phyloP scores from a whole-genome alignment of 495 filamentous ascomycete species.

The Rostrohypoxylon terebratum region DNA sequence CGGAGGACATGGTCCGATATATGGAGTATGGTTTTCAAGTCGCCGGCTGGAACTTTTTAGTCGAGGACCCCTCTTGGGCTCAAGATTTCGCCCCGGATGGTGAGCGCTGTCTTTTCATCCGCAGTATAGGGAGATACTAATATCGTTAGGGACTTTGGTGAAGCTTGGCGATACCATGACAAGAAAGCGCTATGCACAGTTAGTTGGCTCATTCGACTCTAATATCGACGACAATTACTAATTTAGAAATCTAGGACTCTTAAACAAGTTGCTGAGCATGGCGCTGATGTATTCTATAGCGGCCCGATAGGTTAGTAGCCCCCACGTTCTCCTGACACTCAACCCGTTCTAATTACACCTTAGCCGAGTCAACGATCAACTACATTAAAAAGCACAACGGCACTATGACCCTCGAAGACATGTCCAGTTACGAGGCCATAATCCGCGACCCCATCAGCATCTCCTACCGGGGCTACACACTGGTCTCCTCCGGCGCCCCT shows the following conservation, averaged over 20 bases:
- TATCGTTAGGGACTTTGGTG: slow-evolving; percentile 60
- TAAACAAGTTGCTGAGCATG: slow-evolving; percentile 75
- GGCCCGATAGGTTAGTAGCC: slow-evolving; percentile 63
- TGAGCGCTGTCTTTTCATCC: slow-evolving; percentile 15
- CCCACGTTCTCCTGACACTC: not conserved
- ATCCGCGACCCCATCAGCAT: slow-evolving; percentile 72
- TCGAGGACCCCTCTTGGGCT: slow-evolving; percentile 80
- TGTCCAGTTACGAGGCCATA: slow-evolving; percentile 74
- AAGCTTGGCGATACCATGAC: slow-evolving; percentile 80
- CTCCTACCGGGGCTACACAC: slow-evolving; percentile 74
- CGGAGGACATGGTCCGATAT: slow-evolving; percentile 74
- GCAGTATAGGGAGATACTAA: not conserved
- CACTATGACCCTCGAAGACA: slow-evolving; percentile 83
- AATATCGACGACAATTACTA: not conserved
- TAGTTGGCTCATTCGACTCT: slow-evolving; percentile 19
- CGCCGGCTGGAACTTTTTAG: slow-evolving; percentile 68
- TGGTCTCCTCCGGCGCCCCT: slow-evolving; percentile 77
- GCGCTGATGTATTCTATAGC: slow-evolving; percentile 79
- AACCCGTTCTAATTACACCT: slow-evolving; percentile 23
- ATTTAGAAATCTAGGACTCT: slow-evolving; percentile 63
- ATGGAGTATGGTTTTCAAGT: slow-evolving; percentile 62
- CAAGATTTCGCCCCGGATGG: slow-evolving; percentile 87
- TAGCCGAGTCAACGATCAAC: slow-evolving; percentile 78
- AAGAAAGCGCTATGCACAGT: slow-evolving; percentile 78
- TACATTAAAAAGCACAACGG: slow-evolving; percentile 74